Evolutionary conservation across 2,329 filamentous ascomycete species (phyloP), one percentile per base, ranked within the genome.

Genomic region (Cladorrhinum sp.): DNA sequence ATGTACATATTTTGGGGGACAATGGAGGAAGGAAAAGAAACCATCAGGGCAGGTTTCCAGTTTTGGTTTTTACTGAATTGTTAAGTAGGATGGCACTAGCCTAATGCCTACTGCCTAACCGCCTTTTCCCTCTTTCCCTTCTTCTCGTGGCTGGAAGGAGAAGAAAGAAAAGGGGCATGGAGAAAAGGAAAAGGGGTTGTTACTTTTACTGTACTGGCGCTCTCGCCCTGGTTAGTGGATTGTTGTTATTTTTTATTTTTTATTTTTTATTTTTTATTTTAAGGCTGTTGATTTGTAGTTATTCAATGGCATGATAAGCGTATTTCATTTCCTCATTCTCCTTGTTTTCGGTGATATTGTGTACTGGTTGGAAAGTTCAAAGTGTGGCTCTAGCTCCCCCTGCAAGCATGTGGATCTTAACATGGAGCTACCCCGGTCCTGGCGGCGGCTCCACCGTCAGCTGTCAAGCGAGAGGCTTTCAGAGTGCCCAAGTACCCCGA

Each of bases 361-460:
- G n/a, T n/a, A n/a, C n/a, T n/a, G n/a, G n/a, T n/a, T n/a, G n/a
- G n/a, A n/a, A n/a, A n/a, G n/a, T n/a, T n/a, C n/a, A n/a, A n/a
- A n/a, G n/a, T 60, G 65, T 67, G 66, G 65, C 65, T 63, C 62
- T 62, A 67, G 66, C 62, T 65, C 52, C 48, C 25, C 36, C 57
- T 22, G 55, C 55, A 51, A 45, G 29, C 16, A 41, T 12, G 25
- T 54, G 52, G 48, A 48, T 53, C 29, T 24, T 5, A 6, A 23
- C 3, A 20, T 48, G 25, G 25, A 56, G 58, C 52, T 60, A 20
- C n/a, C 41, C 36, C 16, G 10, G 16, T 36, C 61, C 63, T 41
- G 49, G 48, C 36, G 55, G 59, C 50, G 50, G 38, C 48, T 36
- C 59, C 48, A 45, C 36, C 45, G 29, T 48, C 50, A 55, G 32